Evolutionary conservation across 208 protist species (phyloP).

Genomic region (Tetramitus jugosus): DNA sequence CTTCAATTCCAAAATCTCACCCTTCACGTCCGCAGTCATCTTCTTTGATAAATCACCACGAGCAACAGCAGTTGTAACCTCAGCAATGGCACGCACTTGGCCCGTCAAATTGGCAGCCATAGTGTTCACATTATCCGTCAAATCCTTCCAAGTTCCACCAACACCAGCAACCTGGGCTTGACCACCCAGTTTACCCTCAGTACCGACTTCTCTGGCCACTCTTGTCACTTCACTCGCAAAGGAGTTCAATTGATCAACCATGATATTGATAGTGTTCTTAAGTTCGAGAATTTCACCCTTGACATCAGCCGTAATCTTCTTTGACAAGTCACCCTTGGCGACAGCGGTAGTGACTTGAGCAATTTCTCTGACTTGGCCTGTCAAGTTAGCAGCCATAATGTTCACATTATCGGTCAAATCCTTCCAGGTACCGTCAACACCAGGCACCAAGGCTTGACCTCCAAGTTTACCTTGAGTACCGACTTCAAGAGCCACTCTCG

Average conservation of each 20-base stretch:
- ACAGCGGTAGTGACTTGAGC: conserved; percentile 31
- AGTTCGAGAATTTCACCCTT: conserved; percentile 34
- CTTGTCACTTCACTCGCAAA: conserved; percentile 35
- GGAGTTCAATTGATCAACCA: conserved; percentile 35
- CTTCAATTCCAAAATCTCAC: conserved; percentile 39
- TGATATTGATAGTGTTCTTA: conserved; percentile 36
- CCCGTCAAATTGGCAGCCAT: conserved; percentile 36
- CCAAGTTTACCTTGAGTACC: neutral
- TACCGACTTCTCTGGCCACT: conserved; percentile 36
- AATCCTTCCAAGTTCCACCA: conserved; percentile 33
- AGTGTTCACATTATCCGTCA: conserved; percentile 40
- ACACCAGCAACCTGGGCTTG: conserved; percentile 37
- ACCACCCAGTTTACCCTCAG: conserved; percentile 35
- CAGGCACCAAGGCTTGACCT: neutral
- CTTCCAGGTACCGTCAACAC: conserved; percentile 26
- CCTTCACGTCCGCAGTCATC: conserved; percentile 29
- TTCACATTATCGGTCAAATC: conserved; percentile 32
- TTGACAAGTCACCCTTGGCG: conserved; percentile 34
- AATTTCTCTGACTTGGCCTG: conserved; percentile 32
- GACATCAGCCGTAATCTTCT: conserved; percentile 27
- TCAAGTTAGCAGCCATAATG: conserved; percentile 32
- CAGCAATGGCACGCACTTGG: conserved; percentile 34
- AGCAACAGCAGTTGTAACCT: conserved; percentile 38
- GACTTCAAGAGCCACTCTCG: conserved; percentile 22
- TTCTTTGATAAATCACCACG: conserved; percentile 9